A percentile compares a stretch with the other conserved stretches of the same genome.
These are phyloP conservation scores for Agaricus sinodeliciosus DNA, from an alignment of 768 basidiomycete genomes.

Conservation along the genomic window DNA sequence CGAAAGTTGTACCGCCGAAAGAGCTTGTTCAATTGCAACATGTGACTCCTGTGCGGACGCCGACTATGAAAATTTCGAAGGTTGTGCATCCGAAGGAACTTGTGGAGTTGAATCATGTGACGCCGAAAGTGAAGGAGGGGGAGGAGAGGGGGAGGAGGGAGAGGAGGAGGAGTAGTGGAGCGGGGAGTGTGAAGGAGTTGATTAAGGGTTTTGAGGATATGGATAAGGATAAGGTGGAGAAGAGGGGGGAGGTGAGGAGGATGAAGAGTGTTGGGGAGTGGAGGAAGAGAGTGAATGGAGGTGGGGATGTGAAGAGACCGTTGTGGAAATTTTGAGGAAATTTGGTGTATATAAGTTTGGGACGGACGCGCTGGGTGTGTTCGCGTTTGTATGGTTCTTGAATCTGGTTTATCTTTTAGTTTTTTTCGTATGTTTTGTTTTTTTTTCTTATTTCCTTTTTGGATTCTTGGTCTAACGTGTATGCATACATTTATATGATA, in stretches of 20 bases:
- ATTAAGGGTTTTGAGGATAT: conserved; percentile 56
- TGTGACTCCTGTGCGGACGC: conserved; percentile 34
- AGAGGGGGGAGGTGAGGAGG: conserved; percentile 21
- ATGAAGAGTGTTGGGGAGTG: conserved; percentile 9
- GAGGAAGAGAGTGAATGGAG: conserved; percentile 2
- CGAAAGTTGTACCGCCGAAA: conserved; percentile 47
- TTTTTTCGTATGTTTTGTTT: not conserved
- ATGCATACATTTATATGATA: not conserved
- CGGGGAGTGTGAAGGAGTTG: conserved; percentile 67
- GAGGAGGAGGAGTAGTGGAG: conserved; percentile 52
- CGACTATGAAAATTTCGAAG: conserved; percentile 38
- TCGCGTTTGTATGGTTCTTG: not conserved
- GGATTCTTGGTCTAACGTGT: not conserved
- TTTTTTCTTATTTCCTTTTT: not conserved
- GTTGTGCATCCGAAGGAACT: conserved; percentile 35
- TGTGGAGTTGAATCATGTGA: conserved; percentile 47
- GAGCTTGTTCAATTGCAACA: conserved; percentile 60
- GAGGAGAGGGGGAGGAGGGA: not conserved
- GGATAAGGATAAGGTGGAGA: conserved; percentile 19
- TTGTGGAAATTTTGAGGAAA: not conserved
- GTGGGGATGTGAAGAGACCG: not conserved
- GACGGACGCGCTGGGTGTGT: not conserved
- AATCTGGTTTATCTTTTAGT: not conserved
- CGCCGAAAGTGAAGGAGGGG: conserved; percentile 21
- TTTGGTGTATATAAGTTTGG: not conserved